These are phyloP conservation scores for Lasiodiplodia sp. DNA, from an alignment of 2,329 filamentous ascomycete species.

Conservation along the genomic window DNA sequence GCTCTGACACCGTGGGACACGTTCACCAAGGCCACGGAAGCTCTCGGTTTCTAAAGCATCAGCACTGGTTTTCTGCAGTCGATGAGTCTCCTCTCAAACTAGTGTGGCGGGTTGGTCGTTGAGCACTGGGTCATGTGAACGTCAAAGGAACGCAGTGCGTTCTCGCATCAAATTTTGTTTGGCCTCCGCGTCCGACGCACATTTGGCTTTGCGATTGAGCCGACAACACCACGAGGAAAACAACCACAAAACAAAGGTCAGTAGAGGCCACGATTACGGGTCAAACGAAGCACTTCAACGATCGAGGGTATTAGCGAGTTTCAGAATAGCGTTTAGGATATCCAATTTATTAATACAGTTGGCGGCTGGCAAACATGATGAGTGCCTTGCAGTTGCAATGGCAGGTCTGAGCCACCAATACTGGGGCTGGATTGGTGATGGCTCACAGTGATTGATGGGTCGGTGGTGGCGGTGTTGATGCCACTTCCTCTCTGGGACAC, in stretches of 20 bases:
- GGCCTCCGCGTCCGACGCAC: background rate
- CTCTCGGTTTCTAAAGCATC: conserved; percentile 37
- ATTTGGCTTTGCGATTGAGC: background rate
- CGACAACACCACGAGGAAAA: background rate
- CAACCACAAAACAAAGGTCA: background rate
- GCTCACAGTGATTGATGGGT: background rate
- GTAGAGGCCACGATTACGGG: background rate
- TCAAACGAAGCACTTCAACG: background rate
- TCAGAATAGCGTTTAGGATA: conserved; percentile 10
- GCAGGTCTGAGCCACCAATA: background rate
- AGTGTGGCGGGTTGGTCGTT: background rate
- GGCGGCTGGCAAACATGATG: background rate
- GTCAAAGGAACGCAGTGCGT: background rate
- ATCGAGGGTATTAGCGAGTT: conserved; percentile 6
- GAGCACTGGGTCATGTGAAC: background rate
- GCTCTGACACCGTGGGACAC: conserved; percentile 86
- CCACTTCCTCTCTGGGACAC: conserved; percentile 12
- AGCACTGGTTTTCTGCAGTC: too few relatives aligned
- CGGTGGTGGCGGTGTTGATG: background rate
- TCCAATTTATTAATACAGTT: background rate
- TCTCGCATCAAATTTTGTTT: background rate
- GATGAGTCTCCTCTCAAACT: too few relatives aligned
- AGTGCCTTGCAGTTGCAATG: background rate
- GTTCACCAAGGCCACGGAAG: conserved; percentile 71
- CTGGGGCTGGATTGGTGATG: background rate